Percentiles rank a stretch among this genome's conserved stretches.
Conservation (phyloP, 2,329 filamentous ascomycete species). For the Aplosporella prunicola region DNA sequence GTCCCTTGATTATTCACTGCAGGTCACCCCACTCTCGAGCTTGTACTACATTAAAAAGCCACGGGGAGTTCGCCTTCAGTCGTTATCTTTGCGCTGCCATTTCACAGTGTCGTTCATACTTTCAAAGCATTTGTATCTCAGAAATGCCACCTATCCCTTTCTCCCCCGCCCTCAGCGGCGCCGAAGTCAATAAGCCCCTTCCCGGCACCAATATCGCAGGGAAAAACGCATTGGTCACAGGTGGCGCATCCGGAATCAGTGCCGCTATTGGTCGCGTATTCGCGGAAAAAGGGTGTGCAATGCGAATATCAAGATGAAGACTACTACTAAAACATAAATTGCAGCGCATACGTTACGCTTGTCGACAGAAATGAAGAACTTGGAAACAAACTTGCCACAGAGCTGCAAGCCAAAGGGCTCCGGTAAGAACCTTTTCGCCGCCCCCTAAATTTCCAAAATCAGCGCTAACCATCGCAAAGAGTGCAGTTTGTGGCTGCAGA, state of each 20-base stretch:
- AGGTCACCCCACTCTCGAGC: no score
- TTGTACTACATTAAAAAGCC: no score
- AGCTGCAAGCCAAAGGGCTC: slow-evolving; percentile 14
- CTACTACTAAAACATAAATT: background rate
- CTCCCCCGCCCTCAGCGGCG: background rate
- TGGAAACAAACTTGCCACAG: slow-evolving; percentile 12
- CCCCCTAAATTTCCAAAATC: no score
- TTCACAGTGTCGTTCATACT: no score
- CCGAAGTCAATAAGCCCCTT: background rate
- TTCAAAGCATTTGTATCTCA: no score
- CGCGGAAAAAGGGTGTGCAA: slow-evolving; percentile 6
- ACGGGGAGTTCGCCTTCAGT: no score
- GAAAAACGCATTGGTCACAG: slow-evolving; percentile 5
- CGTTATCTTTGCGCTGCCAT: no score
- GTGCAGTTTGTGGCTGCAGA: slow-evolving; percentile 24
- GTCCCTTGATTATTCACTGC: no score
- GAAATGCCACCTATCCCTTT: slow-evolving; percentile 2
- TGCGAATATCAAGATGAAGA: no score
- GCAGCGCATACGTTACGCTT: slow-evolving; percentile 19
- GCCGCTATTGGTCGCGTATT: background rate
- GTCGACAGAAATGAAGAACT: slow-evolving; percentile 16
- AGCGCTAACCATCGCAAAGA: no score
- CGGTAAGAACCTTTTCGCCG: background rate
- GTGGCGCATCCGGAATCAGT: slow-evolving; percentile 5
- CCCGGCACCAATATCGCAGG: background rate